Percentiles rank a stretch among this genome's conserved stretches.
Evolutionary conservation across 805 yeast species (phyloP).

Genomic region (Suhomyces prunicola): DNA sequence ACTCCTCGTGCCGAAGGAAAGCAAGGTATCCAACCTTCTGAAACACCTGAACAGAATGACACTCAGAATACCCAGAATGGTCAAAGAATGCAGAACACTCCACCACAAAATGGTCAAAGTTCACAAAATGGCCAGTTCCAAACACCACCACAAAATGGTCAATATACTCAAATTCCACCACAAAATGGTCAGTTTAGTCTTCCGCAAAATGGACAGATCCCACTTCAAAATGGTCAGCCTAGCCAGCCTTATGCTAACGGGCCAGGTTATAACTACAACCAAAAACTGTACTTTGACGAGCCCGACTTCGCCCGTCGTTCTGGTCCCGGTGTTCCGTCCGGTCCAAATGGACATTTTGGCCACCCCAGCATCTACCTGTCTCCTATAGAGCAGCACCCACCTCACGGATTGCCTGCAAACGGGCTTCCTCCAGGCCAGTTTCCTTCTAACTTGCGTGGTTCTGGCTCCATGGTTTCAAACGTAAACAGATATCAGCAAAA

Average conservation of each 20-base stretch:
- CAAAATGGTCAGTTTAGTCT: background rate
- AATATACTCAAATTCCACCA: background rate
- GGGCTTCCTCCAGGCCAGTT: slow-evolving; percentile 24
- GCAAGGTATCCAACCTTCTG: background rate
- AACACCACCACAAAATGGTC: background rate
- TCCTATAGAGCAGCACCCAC: slow-evolving; percentile 26
- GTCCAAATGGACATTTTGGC: background rate
- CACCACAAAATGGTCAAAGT: background rate
- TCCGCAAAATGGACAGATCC: background rate
- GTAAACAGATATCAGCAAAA: slow-evolving; percentile 9
- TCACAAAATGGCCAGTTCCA: background rate
- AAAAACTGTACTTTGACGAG: background rate
- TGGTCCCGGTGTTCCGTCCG: background rate
- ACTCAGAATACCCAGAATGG: background rate
- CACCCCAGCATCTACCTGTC: slow-evolving; percentile 2
- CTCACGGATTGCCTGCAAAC: slow-evolving; percentile 29
- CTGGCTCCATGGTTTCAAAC: slow-evolving; percentile 15
- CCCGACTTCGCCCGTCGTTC: background rate
- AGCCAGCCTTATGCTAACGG: background rate
- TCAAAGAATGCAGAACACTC: background rate
- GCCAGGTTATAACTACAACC: background rate
- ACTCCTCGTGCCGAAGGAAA: slow-evolving; percentile 1
- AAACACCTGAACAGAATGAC: background rate
- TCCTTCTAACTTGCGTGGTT: slow-evolving; percentile 24
- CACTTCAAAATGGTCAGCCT: background rate